These are phyloP conservation scores for Penicillium sp. DNA, from an alignment of 2,329 filamentous ascomycete species.

Conservation along the genomic window DNA sequence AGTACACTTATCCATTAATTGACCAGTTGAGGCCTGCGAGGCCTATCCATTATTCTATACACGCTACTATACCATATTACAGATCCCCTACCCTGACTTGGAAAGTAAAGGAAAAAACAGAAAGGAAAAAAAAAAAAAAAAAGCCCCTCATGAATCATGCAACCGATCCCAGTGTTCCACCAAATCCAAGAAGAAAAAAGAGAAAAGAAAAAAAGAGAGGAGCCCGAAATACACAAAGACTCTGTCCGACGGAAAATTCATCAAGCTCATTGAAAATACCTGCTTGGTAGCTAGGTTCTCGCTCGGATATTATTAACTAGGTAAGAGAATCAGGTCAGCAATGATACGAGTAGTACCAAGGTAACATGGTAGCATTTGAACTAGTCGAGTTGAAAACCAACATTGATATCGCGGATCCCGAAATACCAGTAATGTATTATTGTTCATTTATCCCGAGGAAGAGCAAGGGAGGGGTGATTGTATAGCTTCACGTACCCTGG, in stretches of 20 bases:
- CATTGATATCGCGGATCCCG: background rate
- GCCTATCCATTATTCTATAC: constrained; percentile 25
- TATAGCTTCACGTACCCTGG: background rate
- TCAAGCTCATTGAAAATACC: background rate
- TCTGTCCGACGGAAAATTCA: background rate
- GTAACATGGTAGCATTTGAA: background rate
- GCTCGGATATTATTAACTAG: background rate
- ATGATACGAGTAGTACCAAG: background rate
- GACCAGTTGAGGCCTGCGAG: constrained; percentile 1
- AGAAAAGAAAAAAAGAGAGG: constrained; percentile 1
- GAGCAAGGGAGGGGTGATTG: background rate
- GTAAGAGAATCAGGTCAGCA: background rate
- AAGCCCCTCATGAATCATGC: constrained; percentile 19
- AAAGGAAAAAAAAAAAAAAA: background rate
- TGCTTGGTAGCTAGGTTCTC: background rate
- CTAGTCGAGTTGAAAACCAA: background rate
- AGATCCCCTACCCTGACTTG: constrained; percentile 11
- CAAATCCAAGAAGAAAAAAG: constrained; percentile 3
- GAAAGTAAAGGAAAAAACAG: background rate
- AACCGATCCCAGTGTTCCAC: constrained; percentile 16
- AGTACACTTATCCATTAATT: background rate
- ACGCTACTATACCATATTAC: constrained; percentile 16
- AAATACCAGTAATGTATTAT: background rate
- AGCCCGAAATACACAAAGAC: background rate
- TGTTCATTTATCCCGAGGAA: background rate